Base-by-base conservation (phyloP, 768 basidiomycete species). In the Xerocomellus chrysenteron region DNA sequence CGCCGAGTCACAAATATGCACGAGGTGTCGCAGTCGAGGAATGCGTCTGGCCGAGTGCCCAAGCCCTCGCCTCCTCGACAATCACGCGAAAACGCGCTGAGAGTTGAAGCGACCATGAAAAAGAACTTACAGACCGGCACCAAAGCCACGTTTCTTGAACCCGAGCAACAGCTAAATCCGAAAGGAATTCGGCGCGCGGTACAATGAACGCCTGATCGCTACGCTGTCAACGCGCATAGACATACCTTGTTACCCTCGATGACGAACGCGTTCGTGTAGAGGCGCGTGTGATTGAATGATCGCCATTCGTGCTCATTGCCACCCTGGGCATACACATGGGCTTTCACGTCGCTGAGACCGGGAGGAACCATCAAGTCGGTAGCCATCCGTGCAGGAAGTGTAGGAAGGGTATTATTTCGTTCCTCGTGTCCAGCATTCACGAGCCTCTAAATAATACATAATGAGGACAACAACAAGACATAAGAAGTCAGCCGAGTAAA, bases 101-200 rank as follows among this genome's bases (percentile, higher is more conserved):
- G 47, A 6, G 50, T 47, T 7, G 16, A 47, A 32, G 17, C 5
- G 24, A 21, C 2, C 16, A 17, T 16, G 35, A 59, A 56, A 51
- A 37, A 32, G 13, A 5, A 60, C 80, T 53, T 60, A 88, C 88
- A 82, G 75, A 57, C 80, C 78, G 37, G 73, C 73, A 26, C 90
- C 90, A 66, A 90, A 85, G 2, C 90, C 90, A 26, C 90, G 79
- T 68, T 92, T 92, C 72, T 92, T 92, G 63, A 80, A 81, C 4
- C 90, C 90, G 10, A 92, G 78, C 16, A 92, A 72, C 14, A 92
- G 71, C 85, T 90, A 80, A 51, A 80, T 77, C 42, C 21, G 21
- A 21, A 84, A 85, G 2, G 82, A 24, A 33, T 26, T 24, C 12
- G 11, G 6, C 21, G 11, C 9, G 8, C 40, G 40, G 21, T 19